A percentile compares a stretch with the other conserved stretches of the same genome.
phyloP scores from a whole-genome alignment of 495 filamentous ascomycete species.

The Hypoxylon intermedium region DNA sequence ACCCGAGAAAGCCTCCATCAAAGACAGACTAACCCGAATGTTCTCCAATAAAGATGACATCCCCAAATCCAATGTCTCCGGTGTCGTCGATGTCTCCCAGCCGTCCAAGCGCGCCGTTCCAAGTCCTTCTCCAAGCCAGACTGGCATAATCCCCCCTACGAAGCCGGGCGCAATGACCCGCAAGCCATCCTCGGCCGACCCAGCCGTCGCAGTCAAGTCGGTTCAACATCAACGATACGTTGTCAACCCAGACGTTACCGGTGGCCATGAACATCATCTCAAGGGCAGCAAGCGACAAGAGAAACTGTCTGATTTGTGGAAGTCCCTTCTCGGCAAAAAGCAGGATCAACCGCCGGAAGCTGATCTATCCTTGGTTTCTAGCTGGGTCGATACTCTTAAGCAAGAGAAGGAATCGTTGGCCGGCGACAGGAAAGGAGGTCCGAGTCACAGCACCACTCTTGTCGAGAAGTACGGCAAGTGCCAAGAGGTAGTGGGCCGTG shows the following conservation, averaged over 20 bases:
- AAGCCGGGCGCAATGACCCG: constrained; percentile 33
- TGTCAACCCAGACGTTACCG: constrained; percentile 50
- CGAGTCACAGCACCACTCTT: constrained; percentile 79
- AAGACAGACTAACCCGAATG: constrained; percentile 58
- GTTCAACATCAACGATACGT: constrained; percentile 52
- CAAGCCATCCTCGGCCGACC: constrained; percentile 46
- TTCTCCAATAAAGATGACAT: constrained; percentile 56
- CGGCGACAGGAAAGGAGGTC: constrained; percentile 75
- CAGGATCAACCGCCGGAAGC: constrained; percentile 76
- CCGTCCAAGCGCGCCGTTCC: constrained; percentile 38
- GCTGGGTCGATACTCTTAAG: constrained; percentile 93
- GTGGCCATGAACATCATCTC: constrained; percentile 84
- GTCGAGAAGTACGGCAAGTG: constrained; percentile 99
- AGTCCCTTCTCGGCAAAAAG: constrained; percentile 80
- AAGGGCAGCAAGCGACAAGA: constrained; percentile 90
- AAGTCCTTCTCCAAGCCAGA: constrained; percentile 35
- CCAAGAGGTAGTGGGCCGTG: constrained; percentile 96
- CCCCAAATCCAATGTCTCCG: constrained; percentile 15
- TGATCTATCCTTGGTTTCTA: constrained; percentile 90
- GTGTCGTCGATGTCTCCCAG: constrained; percentile 33
- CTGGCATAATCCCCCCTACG: constrained; percentile 28
- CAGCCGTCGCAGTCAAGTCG: constrained; percentile 35
- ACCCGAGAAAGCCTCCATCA: constrained; percentile 56
- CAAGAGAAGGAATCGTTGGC: constrained; percentile 78
- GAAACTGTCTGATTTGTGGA: constrained; percentile 91